phyloP scores from a whole-genome alignment of 2,329 filamentous ascomycete genomes.

The Neonectria sp. region DNA sequence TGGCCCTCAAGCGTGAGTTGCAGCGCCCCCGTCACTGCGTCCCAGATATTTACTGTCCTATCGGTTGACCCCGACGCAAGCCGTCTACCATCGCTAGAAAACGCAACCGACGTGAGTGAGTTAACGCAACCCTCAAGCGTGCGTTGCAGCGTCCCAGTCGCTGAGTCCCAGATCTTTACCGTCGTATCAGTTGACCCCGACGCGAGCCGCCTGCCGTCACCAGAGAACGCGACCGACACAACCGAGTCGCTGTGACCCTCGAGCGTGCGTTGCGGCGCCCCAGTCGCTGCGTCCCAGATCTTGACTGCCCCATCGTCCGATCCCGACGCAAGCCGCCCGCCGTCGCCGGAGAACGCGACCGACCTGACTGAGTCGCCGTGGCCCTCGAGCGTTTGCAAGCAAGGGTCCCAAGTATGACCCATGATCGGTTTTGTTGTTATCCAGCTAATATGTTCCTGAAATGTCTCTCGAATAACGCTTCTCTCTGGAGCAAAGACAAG shows the following conservation, averaged over 20 bases:
- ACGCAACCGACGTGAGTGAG: too few species aligned
- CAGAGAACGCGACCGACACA: neutral
- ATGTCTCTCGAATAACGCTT: neutral
- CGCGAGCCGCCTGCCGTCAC: neutral
- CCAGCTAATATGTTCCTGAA: neutral
- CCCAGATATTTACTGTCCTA: neutral
- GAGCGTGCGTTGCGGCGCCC: neutral
- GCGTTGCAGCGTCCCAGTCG: neutral
- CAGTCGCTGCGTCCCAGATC: neutral
- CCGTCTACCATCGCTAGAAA: too few species aligned
- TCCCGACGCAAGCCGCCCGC: neutral
- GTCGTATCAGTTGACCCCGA: neutral
- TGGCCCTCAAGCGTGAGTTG: neutral
- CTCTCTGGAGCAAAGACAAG: constrained; percentile 44
- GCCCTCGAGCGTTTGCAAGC: neutral
- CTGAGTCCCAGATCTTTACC: neutral
- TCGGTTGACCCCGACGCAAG: neutral
- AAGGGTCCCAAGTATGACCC: neutral
- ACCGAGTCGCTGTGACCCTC: neutral
- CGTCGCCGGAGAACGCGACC: neutral
- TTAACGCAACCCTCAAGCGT: too few species aligned
- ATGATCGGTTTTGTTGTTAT: neutral
- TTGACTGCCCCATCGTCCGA: neutral
- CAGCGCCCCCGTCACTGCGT: neutral
- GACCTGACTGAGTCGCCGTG: neutral